These are phyloP conservation scores for Protomyces gravidus DNA, from an alignment of 1,139 yeast species.

Conservation along the genomic window DNA sequence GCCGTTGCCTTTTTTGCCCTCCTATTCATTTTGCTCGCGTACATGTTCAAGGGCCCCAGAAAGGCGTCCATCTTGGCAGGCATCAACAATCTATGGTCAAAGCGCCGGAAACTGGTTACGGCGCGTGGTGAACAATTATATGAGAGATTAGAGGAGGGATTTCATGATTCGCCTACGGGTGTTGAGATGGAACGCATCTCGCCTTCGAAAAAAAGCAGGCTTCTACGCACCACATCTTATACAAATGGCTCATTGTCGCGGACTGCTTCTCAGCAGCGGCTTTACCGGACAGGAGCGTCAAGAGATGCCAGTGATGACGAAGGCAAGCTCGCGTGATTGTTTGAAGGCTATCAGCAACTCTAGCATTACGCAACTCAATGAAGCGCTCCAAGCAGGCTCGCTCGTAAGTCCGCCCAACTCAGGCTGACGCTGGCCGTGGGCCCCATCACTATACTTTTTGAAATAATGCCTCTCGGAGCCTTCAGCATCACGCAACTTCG, in stretches of 20 bases:
- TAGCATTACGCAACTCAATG: too few relatives aligned
- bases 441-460: too few relatives aligned
- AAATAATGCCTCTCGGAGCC: too few relatives aligned
- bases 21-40: conserved; percentile 1
- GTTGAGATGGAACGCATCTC: neutral
- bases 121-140: conserved; percentile 27
- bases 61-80: conserved; percentile 4
- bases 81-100: conserved; percentile 12
- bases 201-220: neutral
- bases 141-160: conserved; percentile 15
- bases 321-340: neutral
- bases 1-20: conserved; percentile 1
- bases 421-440: too few relatives aligned
- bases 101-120: conserved; percentile 18
- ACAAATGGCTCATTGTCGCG: neutral
- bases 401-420: too few relatives aligned
- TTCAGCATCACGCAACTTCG: too few relatives aligned
- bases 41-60: conserved; percentile 14
- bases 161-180: neutral
- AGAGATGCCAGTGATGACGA: neutral
- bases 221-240: neutral
- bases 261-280: neutral
- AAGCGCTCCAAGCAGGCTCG: too few relatives aligned
- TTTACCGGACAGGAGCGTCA: neutral
- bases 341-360: too few relatives aligned